Evolutionary conservation across 192 early-diverging fungal genomes (phyloP), one percentile per base, ranked within the genome.

Genomic region (Phlyctochytrium planicorne): DNA sequence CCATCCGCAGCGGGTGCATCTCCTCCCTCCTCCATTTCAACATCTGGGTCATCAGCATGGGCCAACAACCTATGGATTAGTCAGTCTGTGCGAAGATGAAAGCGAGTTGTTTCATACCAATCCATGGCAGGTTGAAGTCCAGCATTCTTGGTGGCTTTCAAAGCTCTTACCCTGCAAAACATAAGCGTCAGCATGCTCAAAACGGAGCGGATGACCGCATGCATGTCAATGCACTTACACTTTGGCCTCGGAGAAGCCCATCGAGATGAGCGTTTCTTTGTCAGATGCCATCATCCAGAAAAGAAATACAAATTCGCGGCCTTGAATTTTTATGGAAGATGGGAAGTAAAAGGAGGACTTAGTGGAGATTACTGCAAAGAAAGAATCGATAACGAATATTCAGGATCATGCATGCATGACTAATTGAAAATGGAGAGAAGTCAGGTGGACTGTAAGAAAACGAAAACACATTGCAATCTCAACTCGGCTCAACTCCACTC

Each of bases 51-150:
- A 32, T 91, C 91, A 17, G 82, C 81, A 75, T 92, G 83, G 29
- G 81, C 78, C 32, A 91, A 75, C 2, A 93, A 76, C 89, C 89
- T 90, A 50, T 52, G 34, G 52, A 14, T 16, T 29, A 47, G 32
- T 57, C 30, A 34, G 30, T 14, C n/a, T n/a, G 10, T 10, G 2
- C 17, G 30, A 23, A 10, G 17, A 30, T 27, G 52, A 30, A 20
- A 2, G 47, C 16, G 63, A 33, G 30, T 37, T 17, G 29, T 30
- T 33, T 63, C 68, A 32, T 78, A 90, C 93, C 93, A 94, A 66
- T 94, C 91, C 89, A 94, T 88, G 0, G 91, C 91, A 29, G 90
- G 84, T 69, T 94, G 91, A 33, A 93, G 73, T 33, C 93, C 91
- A 30, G 87, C 82, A 70, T 84, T 84, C 52, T 88, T 88, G 1